Percentiles rank a stretch among this genome's conserved stretches.
Evolutionary conservation across 345 rosid species (phyloP).

Genomic region (Corchorus olitorius): DNA sequence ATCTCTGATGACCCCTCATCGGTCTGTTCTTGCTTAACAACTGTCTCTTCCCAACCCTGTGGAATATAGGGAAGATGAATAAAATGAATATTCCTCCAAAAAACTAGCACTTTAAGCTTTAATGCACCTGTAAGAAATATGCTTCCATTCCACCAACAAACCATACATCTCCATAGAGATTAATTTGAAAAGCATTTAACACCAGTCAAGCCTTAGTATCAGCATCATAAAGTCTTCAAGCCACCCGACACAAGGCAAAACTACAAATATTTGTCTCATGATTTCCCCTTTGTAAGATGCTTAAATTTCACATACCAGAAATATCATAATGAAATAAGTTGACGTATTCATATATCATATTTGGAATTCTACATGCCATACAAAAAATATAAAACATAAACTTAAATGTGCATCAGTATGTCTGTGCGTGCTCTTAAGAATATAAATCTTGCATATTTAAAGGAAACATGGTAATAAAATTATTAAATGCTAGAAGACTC

Average conservation of each 20-base stretch:
- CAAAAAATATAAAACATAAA: background rate
- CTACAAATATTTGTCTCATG: background rate
- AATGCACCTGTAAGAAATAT: background rate
- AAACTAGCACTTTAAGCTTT: background rate
- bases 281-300: background rate
- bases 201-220: background rate
- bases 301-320: background rate
- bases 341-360: background rate
- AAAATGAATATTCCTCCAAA: background rate
- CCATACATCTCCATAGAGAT: background rate
- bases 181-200: background rate
- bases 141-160: conserved; percentile 7
- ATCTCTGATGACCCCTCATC: conserved; percentile 73
- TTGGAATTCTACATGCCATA: background rate
- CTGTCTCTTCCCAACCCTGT: conserved; percentile 98
- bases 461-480: background rate
- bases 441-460: background rate
- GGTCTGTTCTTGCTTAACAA: conserved; percentile 77
- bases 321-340: background rate
- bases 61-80: conserved; percentile 35
- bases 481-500: background rate
- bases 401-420: background rate
- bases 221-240: background rate
- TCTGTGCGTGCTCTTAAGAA: background rate
- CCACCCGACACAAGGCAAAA: background rate